Evolutionary conservation across 2,329 filamentous ascomycete species (phyloP), one percentile per base, ranked within the genome.

Genomic region (Penicillium sp.): DNA sequence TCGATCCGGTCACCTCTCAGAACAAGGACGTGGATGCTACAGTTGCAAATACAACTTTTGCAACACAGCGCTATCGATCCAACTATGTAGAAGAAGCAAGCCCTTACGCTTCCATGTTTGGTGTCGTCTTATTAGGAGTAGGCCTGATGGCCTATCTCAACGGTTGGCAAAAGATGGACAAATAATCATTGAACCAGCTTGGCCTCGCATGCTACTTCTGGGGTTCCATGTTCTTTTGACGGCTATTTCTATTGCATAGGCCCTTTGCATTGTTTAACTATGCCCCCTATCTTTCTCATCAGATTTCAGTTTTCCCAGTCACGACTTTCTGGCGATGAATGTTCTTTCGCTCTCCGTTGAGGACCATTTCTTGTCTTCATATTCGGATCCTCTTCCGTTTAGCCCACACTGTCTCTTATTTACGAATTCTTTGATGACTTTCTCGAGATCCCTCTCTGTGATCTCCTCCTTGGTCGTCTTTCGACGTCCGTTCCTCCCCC

Each of bases 81-180:
- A 69, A 74, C 48, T 65, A 74, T 26, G 69, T 83, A 45, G 73
- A 79, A 58, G 80, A 86, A 43, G 81, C 83, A 53, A 79, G 89
- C 56, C 90, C 90, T 16, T 93, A 92, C 68, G 87, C 88, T 38
- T 91, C 88, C 2, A 91, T 93, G 83, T 75, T 94, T 43, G 88
- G 90, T 11, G 90, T 94, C 31, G 89, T 94, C 26, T 74, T 94
- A 53, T 77, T 94, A 58, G 90, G 90, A 31, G 88, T 94, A 77
- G 88, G 90, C 14, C 73, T 94, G 61, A 94, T 94, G 90, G 89
- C 88, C 40, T 92, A 91, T 73, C 81, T 94, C 64, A 94, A 94
- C 68, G 88, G 88, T 49, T 93, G 89, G 89, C 88, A 91, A 67
- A 80, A 80, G 66, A 71, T 76, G 52, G 80, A 82, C 57, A 76